Conservation (phyloP, 306 rosid genomes). For the Cucurbita moschata region DNA sequence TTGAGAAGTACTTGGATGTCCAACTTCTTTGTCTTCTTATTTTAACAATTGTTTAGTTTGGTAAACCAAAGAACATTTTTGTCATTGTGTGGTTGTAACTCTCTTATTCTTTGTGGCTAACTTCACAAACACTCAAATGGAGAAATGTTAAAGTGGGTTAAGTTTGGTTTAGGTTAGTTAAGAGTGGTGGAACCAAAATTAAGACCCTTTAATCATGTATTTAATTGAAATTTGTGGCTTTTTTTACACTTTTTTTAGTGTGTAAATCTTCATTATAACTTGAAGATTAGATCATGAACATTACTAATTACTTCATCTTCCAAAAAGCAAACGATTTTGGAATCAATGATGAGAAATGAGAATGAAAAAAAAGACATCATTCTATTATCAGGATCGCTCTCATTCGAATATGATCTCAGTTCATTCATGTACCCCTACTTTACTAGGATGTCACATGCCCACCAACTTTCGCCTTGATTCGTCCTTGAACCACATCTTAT, state of each 20-base stretch:
- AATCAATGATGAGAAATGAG: no score
- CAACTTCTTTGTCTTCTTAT: not conserved
- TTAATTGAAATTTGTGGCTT: not conserved
- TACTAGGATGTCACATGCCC: no score
- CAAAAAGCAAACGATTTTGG: no score
- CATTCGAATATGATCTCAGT: no score
- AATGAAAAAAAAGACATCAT: no score
- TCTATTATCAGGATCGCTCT: no score
- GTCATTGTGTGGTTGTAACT: not conserved
- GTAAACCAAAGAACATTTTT: slow-evolving; percentile 1
- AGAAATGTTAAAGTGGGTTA: not conserved
- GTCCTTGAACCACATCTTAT: no score
- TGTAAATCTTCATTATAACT: not conserved
- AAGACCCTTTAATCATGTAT: not conserved
- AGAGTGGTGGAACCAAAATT: slow-evolving; percentile 3
- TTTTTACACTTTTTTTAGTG: not conserved
- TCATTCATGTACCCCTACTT: no score
- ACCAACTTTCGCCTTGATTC: no score
- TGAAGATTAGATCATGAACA: not conserved
- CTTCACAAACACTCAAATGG: not conserved
- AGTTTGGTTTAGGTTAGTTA: slow-evolving; percentile 2
- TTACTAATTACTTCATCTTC: no score
- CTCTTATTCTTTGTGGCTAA: not conserved
- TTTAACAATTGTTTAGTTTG: not conserved
- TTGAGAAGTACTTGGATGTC: not conserved